Base-by-base conservation (phyloP, 1,284 basidiomycete genomes). In the Vanrija sp. region DNA sequence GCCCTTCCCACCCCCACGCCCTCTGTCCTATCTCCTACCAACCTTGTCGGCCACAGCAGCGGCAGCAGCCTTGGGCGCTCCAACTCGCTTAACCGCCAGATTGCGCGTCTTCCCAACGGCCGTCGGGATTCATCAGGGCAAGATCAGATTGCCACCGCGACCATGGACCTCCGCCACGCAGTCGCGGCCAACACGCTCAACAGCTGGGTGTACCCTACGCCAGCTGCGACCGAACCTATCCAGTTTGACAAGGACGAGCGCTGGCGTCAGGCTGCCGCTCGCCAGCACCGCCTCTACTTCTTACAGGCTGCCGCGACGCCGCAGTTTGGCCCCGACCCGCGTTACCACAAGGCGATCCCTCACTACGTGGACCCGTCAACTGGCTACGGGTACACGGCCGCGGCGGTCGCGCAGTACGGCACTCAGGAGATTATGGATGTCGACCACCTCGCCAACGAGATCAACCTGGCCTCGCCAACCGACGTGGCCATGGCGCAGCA, bases 261-360 rank as follows among this genome's bases (percentile, higher is more conserved):
- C n/a, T 57, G 56, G 52, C 51, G 51, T 23, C n/a, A 54, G 20
- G 43, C 51, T 5, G 36, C 20, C 4, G 31, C 31, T 14, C 31
- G 31, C 31, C 57, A 59, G 50, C 57, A 69, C 57, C 69, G 71
- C 39, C 58, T 75, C 19, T 64, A 71, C 59, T 75, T 72, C 54
- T 64, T 72, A 36, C 63, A 67, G 15, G 62, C 69, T 4, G 68
- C 72, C 2, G 72, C 72, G 3, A 63, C 63, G 9, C 54, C 72
- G n/a, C 69, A 70, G 54, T 62, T 62, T 16, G 71, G 71, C 16
- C 65, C 56, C 15, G 71, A 71, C 44, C 67, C 67, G 6, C 64
- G 63, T 3, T 69, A 66, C 45, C 64, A 71, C 36, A 75, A 75
- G 57, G 69, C 66, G 4, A 70, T 70, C 25, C 60, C 72, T 5